These are phyloP conservation scores for Cystobasidium tubakii DNA, from an alignment of 768 basidiomycete species.

Conservation along the genomic window DNA sequence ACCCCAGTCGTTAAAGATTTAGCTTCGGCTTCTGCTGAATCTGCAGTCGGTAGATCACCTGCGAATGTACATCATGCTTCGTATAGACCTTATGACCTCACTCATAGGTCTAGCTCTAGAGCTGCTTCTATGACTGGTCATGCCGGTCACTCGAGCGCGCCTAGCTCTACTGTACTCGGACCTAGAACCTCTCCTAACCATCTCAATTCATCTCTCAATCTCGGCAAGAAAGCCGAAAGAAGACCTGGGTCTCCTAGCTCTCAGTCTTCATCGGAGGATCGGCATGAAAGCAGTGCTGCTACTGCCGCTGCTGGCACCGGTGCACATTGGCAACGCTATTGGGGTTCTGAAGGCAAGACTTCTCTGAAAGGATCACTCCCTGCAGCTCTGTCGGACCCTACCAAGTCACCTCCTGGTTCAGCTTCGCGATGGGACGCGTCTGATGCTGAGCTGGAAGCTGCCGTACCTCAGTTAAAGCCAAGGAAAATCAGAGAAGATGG, in stretches of 20 bases:
- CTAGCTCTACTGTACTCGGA: neutral
- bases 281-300: neutral
- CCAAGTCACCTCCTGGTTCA: neutral
- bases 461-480: neutral
- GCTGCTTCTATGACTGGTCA: neutral
- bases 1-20: neutral
- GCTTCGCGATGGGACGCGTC: neutral
- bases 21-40: neutral
- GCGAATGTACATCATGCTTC: neutral
- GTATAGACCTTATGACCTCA: slow-evolving; percentile 9
- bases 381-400: no score
- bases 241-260: neutral
- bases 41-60: slow-evolving; percentile 11
- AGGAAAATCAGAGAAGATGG: neutral
- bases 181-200: neutral
- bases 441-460: neutral
- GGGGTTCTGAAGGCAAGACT: neutral
- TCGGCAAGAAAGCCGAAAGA: neutral
- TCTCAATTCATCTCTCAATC: neutral
- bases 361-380: no score
- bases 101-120: neutral
- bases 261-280: neutral
- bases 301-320: neutral
- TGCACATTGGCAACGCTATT: neutral
- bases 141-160: neutral